Conservation (phyloP, 1,284 basidiomycete genomes). For the Ustilago trichophora region DNA sequence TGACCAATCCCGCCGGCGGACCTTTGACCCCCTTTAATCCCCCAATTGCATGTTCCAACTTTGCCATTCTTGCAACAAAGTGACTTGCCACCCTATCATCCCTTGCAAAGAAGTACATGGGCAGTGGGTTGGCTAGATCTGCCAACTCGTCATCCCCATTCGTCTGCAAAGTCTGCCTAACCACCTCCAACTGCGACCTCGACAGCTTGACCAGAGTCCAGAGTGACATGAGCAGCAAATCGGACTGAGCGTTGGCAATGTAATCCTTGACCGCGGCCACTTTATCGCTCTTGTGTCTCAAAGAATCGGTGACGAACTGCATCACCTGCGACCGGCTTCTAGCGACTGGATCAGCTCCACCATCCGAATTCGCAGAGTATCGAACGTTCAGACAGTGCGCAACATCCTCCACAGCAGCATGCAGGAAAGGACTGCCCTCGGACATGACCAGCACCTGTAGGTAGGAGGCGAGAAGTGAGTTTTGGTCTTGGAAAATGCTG, state of each 20-base stretch:
- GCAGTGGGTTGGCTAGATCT: conserved; percentile 42
- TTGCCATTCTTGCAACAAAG: conserved; percentile 25
- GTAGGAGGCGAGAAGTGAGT: conserved; percentile 54
- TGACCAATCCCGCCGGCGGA: conserved; percentile 13
- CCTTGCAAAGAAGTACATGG: conserved; percentile 56
- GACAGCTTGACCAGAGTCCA: conserved; percentile 51
- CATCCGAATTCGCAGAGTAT: conserved; percentile 13
- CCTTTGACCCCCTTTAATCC: conserved; percentile 4
- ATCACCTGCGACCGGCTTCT: conserved; percentile 42
- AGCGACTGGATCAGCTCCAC: conserved; percentile 31
- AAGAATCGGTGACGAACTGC: conserved; percentile 52
- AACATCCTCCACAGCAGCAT: conserved; percentile 41
- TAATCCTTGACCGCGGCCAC: conserved; percentile 61
- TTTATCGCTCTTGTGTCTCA: conserved; percentile 40
- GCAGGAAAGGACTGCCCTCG: conserved; percentile 48
- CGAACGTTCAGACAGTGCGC: conserved; percentile 29
- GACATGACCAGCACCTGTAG: conserved; percentile 61
- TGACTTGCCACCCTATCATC: conserved; percentile 51
- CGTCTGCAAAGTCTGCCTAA: background rate
- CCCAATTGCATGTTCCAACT: conserved; percentile 7
- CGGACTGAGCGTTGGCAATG: conserved; percentile 58
- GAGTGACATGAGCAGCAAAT: conserved; percentile 59
- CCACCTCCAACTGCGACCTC: conserved; percentile 6
- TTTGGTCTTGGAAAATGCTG: conserved; percentile 59
- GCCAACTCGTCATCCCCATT: conserved; percentile 33